phyloP scores from a whole-genome alignment of 2,329 filamentous ascomycete genomes.

The Dactylellina leptospora region DNA sequence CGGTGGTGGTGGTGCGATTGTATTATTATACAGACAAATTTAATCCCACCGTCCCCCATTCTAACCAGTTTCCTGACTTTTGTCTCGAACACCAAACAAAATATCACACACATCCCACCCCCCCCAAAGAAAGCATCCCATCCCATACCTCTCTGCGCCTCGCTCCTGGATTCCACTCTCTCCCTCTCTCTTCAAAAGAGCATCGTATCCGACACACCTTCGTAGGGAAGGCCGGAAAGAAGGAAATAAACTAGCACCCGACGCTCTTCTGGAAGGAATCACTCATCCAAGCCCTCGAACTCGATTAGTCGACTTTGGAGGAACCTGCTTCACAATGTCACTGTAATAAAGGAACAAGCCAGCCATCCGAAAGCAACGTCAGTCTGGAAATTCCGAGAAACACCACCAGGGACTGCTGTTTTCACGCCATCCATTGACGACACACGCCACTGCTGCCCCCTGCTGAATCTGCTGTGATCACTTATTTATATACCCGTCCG shows the following conservation, averaged over 20 bases:
- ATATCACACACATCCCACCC: not conserved
- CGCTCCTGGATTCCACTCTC: constrained; percentile 17
- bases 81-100: not conserved
- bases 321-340: constrained; percentile 44
- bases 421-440: constrained; percentile 20
- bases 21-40: constrained; percentile 13
- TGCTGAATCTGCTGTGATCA: not conserved
- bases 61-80: constrained; percentile 19
- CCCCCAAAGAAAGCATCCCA: not conserved
- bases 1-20: too few relatives aligned
- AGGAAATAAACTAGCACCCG: not conserved
- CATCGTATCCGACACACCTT: constrained; percentile 13
- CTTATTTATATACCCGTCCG: not conserved
- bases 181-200: not conserved
- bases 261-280: constrained; percentile 24
- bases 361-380: constrained; percentile 33
- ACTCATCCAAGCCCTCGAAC: constrained; percentile 55
- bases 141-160: constrained; percentile 24
- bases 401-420: constrained; percentile 24
- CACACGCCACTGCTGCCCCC: constrained; percentile 2
- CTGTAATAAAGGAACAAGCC: constrained; percentile 42
- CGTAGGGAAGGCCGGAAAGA: not conserved
- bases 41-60: constrained; percentile 31
- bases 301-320: constrained; percentile 36
- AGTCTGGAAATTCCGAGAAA: constrained; percentile 31